These are phyloP conservation scores for Penicillium sp. DNA, from an alignment of 2,329 filamentous ascomycete genomes.

Conservation along the genomic window DNA sequence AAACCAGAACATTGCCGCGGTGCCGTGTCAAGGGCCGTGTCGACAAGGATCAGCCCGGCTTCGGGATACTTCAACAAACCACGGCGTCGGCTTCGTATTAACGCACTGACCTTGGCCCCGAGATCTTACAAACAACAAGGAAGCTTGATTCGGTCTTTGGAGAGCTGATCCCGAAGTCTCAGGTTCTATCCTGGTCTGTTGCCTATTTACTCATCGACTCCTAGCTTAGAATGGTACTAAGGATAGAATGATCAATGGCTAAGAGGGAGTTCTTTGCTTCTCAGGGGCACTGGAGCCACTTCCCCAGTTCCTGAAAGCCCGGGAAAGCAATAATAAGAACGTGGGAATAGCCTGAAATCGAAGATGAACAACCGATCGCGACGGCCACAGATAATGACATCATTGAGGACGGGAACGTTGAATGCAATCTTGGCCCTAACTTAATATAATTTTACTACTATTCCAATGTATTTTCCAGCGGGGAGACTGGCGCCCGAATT, in stretches of 20 bases:
- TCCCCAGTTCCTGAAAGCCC: not conserved
- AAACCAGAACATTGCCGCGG: not conserved
- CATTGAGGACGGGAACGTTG: not conserved
- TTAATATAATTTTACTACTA: too few relatives aligned
- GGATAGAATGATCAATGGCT: not conserved
- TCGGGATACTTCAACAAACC: constrained; percentile 1
- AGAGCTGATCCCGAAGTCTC: not conserved
- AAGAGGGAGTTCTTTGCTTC: not conserved
- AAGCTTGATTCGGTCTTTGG: not conserved
- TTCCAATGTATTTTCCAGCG: too few relatives aligned
- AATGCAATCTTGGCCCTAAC: not conserved
- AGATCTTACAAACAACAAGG: not conserved
- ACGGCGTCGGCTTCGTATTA: constrained; percentile 3
- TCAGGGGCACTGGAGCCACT: not conserved
- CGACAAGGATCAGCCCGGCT: constrained; percentile 6
- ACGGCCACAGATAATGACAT: constrained; percentile 7
- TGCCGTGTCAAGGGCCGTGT: constrained; percentile 5
- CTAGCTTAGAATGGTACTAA: not conserved
- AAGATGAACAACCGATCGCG: not conserved
- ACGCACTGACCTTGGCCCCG: not conserved
- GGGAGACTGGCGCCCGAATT: too few relatives aligned
- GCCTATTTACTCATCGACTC: constrained; percentile 1
- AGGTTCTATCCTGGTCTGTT: not conserved
- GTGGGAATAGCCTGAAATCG: not conserved
- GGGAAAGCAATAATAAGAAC: not conserved